phyloP scores from a whole-genome alignment of 2,329 filamentous ascomycete genomes.

The Microcyclosporella mali region DNA sequence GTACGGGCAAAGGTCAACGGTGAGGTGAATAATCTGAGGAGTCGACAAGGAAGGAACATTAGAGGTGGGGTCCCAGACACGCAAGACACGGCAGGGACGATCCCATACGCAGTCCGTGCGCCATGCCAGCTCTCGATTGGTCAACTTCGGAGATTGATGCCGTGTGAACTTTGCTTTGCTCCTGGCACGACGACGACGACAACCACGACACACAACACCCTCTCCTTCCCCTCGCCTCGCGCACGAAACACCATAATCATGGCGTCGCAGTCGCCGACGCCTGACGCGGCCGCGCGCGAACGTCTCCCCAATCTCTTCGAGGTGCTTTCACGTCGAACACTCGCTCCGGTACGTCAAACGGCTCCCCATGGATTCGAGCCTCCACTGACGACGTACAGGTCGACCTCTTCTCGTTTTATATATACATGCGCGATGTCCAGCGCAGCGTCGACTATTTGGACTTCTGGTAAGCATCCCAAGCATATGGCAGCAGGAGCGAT shows the following conservation, averaged over 20 bases:
- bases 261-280: constrained; percentile 27
- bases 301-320: constrained; percentile 92
- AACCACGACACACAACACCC: too few relatives aligned
- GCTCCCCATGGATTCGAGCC: constrained; percentile 2
- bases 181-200: too few relatives aligned
- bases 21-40: too few relatives aligned
- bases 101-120: too few relatives aligned
- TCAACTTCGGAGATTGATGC: too few relatives aligned
- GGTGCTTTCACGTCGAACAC: constrained; percentile 86
- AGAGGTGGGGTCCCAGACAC: too few relatives aligned
- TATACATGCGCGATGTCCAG: constrained; percentile 99
- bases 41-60: too few relatives aligned
- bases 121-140: too few relatives aligned
- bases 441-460: constrained; percentile 96
- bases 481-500: not conserved
- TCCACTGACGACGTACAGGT: constrained; percentile 43
- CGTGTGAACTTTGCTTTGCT: too few relatives aligned
- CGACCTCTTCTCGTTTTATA: constrained; percentile 97
- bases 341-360: constrained; percentile 56
- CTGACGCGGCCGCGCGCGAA: constrained; percentile 52
- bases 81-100: too few relatives aligned
- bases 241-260: constrained; percentile 12
- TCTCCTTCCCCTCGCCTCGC: not conserved
- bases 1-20: too few relatives aligned
- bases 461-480: constrained; percentile 66